Conservation (phyloP, 345 rosid species). For the Salix arbutifolia region DNA sequence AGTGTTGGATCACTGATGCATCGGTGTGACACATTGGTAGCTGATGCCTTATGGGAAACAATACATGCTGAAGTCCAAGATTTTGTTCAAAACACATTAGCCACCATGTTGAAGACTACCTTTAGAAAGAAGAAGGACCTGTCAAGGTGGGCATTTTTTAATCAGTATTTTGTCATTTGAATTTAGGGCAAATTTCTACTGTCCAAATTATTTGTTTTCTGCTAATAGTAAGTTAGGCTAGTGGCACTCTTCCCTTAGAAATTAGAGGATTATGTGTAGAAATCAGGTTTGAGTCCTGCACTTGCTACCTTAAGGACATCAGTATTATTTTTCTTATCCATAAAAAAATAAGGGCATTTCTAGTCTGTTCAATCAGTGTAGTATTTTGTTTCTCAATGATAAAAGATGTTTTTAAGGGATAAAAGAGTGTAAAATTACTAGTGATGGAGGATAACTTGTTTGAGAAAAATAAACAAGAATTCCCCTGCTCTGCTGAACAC, state of each 20-base stretch:
- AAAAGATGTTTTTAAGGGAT: not conserved
- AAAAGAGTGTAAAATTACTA: not conserved
- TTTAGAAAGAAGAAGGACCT: slow-evolving; percentile 94
- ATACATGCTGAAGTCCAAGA: slow-evolving; percentile 99
- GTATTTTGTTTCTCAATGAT: not conserved
- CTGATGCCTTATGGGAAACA: slow-evolving; percentile 99
- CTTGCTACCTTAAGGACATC: not conserved
- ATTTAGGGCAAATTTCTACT: not conserved
- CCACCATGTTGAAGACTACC: slow-evolving; percentile 88
- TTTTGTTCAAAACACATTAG: slow-evolving; percentile 94
- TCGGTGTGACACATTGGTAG: slow-evolving; percentile 80
- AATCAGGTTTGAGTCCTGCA: not conserved
- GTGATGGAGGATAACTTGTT: not conserved
- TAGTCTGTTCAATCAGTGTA: not conserved
- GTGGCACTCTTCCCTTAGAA: not conserved
- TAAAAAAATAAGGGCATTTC: not conserved
- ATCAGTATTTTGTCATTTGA: slow-evolving; percentile 9
- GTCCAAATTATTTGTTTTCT: too few relatives aligned
- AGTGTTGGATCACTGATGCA: slow-evolving; percentile 91
- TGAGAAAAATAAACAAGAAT: not conserved
- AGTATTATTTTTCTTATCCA: not conserved
- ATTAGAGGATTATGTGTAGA: not conserved
- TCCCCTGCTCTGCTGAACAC: not conserved
- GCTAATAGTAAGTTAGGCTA: too few relatives aligned
- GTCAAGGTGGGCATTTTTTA: slow-evolving; percentile 52